phyloP scores from a whole-genome alignment of 305 asterid species.

The Euphrasia arctica region DNA sequence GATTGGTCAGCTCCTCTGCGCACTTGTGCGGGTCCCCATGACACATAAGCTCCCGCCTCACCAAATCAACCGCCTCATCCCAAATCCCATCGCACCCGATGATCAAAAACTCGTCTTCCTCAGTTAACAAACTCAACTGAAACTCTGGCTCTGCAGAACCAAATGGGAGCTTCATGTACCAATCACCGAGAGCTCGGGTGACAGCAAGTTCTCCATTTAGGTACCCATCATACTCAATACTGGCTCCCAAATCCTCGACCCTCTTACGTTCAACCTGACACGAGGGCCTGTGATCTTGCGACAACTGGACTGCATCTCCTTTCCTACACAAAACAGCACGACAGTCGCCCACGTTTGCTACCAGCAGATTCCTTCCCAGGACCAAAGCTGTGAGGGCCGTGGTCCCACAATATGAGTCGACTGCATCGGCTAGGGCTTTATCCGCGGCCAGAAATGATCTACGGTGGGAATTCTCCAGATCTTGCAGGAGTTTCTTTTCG shows the following conservation, averaged over 20 bases:
- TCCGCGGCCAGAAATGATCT: constrained; percentile 67
- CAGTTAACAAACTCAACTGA: constrained; percentile 35
- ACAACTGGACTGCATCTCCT: constrained; percentile 69
- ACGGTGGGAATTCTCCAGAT: too few species aligned
- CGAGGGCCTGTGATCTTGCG: constrained; percentile 60
- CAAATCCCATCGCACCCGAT: constrained; percentile 68
- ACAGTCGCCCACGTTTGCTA: constrained; percentile 94
- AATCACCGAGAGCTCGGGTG: constrained; percentile 62
- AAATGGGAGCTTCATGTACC: constrained; percentile 62
- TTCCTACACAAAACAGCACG: constrained; percentile 77
- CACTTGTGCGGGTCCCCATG: constrained; percentile 42
- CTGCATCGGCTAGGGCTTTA: constrained; percentile 64
- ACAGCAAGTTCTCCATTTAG: constrained; percentile 61
- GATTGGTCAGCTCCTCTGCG: constrained; percentile 43
- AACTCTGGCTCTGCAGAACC: constrained; percentile 67
- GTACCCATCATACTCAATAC: constrained; percentile 61
- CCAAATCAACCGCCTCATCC: constrained; percentile 62
- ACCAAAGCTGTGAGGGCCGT: constrained; percentile 85
- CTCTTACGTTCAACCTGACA: constrained; percentile 44
- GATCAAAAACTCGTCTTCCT: constrained; percentile 62
- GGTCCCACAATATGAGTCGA: constrained; percentile 77
- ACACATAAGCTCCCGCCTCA: constrained; percentile 38
- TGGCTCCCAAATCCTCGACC: constrained; percentile 60
- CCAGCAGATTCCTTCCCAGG: constrained; percentile 62
- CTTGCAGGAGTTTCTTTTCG: constrained; percentile 55